A percentile compares a stretch with the other conserved stretches of the same genome.
Conservation (phyloP, 2,329 filamentous ascomycete genomes). For the Colletotrichum shisoi region DNA sequence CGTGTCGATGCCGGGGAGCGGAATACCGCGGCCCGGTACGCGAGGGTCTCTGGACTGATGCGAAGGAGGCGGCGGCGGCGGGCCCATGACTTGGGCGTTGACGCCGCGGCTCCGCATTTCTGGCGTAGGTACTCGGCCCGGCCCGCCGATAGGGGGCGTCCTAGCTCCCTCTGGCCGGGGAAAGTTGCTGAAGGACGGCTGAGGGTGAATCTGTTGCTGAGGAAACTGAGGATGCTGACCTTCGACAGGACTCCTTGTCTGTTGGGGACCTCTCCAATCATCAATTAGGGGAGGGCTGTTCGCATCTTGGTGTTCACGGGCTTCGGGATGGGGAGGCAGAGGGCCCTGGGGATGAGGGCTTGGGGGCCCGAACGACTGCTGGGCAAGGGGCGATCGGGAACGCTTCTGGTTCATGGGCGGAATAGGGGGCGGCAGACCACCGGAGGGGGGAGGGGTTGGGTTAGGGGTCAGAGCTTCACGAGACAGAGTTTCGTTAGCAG, state of each 20-base stretch:
- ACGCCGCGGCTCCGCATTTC: constrained; percentile 42
- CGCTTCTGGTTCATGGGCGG: constrained; percentile 52
- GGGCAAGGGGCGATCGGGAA: constrained; percentile 57
- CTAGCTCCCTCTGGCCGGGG: constrained; percentile 38
- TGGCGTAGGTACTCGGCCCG: constrained; percentile 35
- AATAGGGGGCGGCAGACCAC: constrained; percentile 53
- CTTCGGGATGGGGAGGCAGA: constrained; percentile 45
- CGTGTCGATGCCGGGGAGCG: constrained; percentile 33
- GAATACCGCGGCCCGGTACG: constrained; percentile 39
- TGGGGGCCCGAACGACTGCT: constrained; percentile 47
- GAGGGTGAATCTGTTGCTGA: constrained; percentile 29
- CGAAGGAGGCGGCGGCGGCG: constrained; percentile 26
- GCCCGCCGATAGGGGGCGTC: constrained; percentile 35
- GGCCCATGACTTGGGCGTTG: constrained; percentile 41
- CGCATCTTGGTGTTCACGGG: constrained; percentile 18
- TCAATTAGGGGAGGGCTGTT: background rate
- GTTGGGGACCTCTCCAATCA: constrained; percentile 6
- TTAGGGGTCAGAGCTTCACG: constrained; percentile 60
- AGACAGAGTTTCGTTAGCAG: constrained; percentile 63
- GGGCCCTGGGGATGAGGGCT: constrained; percentile 47
- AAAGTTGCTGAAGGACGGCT: constrained; percentile 40
- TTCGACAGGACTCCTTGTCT: constrained; percentile 26
- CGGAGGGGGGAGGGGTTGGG: constrained; percentile 48
- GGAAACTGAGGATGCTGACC: constrained; percentile 9
- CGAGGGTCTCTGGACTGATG: constrained; percentile 23